Percentiles rank a stretch among this genome's conserved stretches.
These are phyloP conservation scores for Calonectria multiphialidica DNA, from an alignment of 2,329 filamentous ascomycete genomes.

Conservation along the genomic window DNA sequence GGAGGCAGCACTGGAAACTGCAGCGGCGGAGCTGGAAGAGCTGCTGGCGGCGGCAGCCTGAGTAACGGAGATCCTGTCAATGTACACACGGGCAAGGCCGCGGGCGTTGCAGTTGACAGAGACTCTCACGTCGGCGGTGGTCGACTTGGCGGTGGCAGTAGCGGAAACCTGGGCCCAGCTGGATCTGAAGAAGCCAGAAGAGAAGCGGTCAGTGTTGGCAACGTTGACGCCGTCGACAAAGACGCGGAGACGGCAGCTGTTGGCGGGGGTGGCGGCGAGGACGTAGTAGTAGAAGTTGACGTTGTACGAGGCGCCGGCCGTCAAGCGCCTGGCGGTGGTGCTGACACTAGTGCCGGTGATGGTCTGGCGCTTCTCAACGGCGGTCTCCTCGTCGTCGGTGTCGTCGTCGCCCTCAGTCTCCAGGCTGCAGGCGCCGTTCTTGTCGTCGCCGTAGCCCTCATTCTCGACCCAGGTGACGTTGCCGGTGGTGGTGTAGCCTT, in stretches of 20 bases:
- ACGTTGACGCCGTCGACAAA: constrained; percentile 7
- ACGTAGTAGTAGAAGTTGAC: constrained; percentile 13
- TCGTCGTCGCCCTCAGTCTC: background rate
- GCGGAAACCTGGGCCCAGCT: background rate
- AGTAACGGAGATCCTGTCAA: background rate
- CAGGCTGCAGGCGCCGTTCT: constrained; percentile 5
- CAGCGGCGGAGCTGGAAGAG: background rate
- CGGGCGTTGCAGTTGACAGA: background rate
- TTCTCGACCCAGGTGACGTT: background rate
- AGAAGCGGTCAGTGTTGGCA: constrained; percentile 11
- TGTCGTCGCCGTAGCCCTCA: background rate
- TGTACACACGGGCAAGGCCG: background rate
- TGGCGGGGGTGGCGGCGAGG: background rate
- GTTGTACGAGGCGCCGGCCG: background rate
- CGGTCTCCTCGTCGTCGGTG: background rate
- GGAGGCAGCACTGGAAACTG: background rate
- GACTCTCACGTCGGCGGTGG: background rate
- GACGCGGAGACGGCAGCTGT: constrained; percentile 11
- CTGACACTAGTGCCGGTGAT: constrained; percentile 1
- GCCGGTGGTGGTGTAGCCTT: background rate
- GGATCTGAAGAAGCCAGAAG: background rate
- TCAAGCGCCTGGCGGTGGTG: background rate
- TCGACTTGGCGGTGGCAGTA: background rate
- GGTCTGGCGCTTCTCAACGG: background rate
- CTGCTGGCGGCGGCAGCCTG: background rate